Evolutionary conservation across 1,284 basidiomycete genomes (phyloP).

Genomic region (Papiliotrema flavescens): DNA sequence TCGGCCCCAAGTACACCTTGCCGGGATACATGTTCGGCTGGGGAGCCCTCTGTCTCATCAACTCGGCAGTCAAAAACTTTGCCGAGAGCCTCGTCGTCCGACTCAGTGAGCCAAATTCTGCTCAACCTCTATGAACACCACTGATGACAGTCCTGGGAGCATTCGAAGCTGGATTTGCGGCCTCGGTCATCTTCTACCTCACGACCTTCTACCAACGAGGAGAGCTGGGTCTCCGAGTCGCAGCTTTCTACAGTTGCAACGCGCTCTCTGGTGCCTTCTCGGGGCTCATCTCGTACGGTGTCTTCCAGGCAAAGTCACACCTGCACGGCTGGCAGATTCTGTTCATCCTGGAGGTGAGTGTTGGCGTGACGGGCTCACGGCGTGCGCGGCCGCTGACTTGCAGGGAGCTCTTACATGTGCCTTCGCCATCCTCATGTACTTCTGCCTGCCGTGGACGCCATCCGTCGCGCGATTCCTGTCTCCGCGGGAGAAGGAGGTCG

Average conservation of each 20-base stretch:
- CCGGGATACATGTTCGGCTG: conserved; percentile 28
- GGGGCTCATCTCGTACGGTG: conserved; percentile 22
- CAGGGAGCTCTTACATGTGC: conserved; percentile 16
- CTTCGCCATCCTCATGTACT: conserved; percentile 15
- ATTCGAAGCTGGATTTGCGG: conserved; percentile 23
- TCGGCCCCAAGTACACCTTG: conserved; percentile 23
- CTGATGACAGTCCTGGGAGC: conserved; percentile 13
- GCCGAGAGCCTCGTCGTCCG: conserved; percentile 16
- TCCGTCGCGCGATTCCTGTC: conserved; percentile 11
- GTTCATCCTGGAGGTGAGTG: conserved; percentile 21
- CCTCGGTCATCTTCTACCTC: conserved; percentile 20
- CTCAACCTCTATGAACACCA: not conserved
- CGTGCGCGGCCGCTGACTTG: not conserved
- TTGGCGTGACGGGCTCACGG: not conserved
- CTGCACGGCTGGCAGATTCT: conserved; percentile 26
- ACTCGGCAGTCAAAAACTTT: conserved; percentile 19
- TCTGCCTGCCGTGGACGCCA: conserved; percentile 16
- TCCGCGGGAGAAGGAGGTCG: conserved; percentile 19
- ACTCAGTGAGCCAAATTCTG: conserved; percentile 12
- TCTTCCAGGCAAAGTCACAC: conserved; percentile 22
- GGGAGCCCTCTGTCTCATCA: conserved; percentile 24
- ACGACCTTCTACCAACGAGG: conserved; percentile 24
- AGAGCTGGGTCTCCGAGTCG: not conserved
- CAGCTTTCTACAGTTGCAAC: not conserved
- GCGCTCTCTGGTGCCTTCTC: not conserved